Evolutionary conservation across 345 rosid species (phyloP).

Genomic region (Gossypium longicalyx): DNA sequence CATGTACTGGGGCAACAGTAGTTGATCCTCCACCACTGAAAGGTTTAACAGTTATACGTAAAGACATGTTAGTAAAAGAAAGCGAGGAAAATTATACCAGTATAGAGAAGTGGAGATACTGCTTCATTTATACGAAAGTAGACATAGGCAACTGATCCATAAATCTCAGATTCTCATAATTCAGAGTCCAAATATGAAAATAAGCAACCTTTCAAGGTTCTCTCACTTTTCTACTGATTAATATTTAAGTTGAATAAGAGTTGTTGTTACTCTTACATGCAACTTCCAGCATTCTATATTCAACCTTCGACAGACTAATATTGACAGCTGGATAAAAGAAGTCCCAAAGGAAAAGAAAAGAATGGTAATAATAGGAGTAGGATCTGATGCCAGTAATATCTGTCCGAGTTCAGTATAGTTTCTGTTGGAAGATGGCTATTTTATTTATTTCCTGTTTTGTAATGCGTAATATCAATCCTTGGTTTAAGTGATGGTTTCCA

Average conservation of each 20-base stretch:
- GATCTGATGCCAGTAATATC: neutral
- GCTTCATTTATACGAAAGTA: neutral
- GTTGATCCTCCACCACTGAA: conserved; percentile 98
- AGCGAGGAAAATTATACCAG: neutral
- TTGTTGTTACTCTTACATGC: neutral
- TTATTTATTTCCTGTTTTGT: neutral
- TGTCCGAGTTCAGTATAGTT: neutral
- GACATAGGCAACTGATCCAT: neutral
- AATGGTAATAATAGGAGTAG: neutral
- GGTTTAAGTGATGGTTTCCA: neutral
- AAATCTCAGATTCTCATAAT: no score
- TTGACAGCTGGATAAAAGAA: neutral
- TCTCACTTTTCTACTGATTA: neutral
- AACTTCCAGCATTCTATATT: neutral
- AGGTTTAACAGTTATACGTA: conserved; percentile 6
- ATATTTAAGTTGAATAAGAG: neutral
- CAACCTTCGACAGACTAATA: neutral
- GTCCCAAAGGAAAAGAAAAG: neutral
- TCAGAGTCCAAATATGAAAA: no score
- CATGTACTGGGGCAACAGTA: conserved; percentile 91
- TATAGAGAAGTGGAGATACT: neutral
- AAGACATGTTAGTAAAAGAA: conserved; percentile 1
- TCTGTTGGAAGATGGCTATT: neutral
- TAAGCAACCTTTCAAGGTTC: no score
- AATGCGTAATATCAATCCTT: neutral